These are phyloP conservation scores for Penicillium decumbens DNA, from an alignment of 2,329 filamentous ascomycete genomes.

Conservation along the genomic window DNA sequence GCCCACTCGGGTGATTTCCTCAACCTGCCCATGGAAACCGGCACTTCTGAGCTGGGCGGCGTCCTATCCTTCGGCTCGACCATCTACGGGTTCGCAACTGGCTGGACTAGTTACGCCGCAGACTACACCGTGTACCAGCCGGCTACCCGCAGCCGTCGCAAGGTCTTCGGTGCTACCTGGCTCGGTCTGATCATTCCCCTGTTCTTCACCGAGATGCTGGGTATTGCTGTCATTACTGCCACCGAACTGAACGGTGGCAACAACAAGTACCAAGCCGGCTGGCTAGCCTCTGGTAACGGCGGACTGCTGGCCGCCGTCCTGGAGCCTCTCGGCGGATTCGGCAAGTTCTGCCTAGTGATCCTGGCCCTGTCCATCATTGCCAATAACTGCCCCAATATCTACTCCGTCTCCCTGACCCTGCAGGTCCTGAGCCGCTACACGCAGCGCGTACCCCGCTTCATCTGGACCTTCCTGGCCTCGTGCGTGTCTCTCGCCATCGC, in stretches of 20 bases:
- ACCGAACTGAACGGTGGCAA: conserved; percentile 51
- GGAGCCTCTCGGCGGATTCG: conserved; percentile 61
- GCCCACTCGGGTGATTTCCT: conserved; percentile 62
- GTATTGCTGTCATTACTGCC: conserved; percentile 64
- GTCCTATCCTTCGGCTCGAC: conserved; percentile 63
- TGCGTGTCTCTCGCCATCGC: conserved; percentile 63
- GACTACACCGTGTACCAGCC: conserved; percentile 81
- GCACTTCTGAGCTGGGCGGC: conserved; percentile 56
- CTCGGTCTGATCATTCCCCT: conserved; percentile 65
- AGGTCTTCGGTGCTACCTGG: conserved; percentile 67
- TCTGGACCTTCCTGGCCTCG: conserved; percentile 62
- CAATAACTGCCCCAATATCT: conserved; percentile 69
- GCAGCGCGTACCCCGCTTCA: conserved; percentile 60
- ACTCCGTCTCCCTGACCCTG: conserved; percentile 63
- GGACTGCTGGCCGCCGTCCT: conserved; percentile 64
- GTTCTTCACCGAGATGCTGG: conserved; percentile 69
- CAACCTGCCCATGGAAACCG: conserved; percentile 57
- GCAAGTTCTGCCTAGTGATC: conserved; percentile 66
- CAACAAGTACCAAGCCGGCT: conserved; percentile 55
- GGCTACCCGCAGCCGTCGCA: conserved; percentile 52
- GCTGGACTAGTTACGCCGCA: conserved; percentile 70
- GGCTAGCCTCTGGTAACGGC: conserved; percentile 56
- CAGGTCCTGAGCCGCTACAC: conserved; percentile 60
- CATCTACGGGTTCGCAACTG: conserved; percentile 64
- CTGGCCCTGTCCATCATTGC: conserved; percentile 64